Evolutionary conservation across 345 rosid species (phyloP).

Genomic region (Tarenaya hassleriana): DNA sequence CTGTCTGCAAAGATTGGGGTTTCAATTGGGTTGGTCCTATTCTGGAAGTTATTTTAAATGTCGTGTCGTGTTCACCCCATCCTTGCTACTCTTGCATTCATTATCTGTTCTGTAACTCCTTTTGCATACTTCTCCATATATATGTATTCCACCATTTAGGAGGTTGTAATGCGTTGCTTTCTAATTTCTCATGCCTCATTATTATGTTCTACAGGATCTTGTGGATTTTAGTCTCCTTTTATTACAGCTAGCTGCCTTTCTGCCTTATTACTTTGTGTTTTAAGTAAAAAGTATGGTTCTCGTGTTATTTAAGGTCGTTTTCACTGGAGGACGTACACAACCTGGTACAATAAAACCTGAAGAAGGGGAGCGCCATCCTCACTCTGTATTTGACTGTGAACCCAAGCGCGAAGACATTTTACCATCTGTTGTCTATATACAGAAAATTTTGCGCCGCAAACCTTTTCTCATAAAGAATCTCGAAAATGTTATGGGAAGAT

Average conservation of each 20-base stretch:
- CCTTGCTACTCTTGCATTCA: too few relatives aligned
- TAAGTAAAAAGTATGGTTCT: background rate
- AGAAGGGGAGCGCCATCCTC: constrained; percentile 95
- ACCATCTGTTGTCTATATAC: constrained; percentile 83
- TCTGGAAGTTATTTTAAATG: too few relatives aligned
- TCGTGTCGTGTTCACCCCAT: too few relatives aligned
- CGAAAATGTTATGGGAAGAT: constrained; percentile 86
- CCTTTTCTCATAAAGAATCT: constrained; percentile 97
- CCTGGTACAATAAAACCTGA: constrained; percentile 93
- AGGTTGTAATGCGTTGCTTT: too few relatives aligned
- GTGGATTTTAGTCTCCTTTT: background rate
- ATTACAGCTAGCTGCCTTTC: background rate
- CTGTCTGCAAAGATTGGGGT: too few relatives aligned
- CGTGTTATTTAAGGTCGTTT: constrained; percentile 61
- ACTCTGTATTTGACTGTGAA: constrained; percentile 83
- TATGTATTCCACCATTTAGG: too few relatives aligned
- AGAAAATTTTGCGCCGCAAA: constrained; percentile 80
- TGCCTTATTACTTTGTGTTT: background rate
- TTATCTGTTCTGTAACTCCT: too few relatives aligned
- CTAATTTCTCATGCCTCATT: too few relatives aligned
- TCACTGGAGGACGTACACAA: constrained; percentile 99
- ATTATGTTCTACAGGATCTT: background rate
- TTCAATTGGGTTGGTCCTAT: background rate
- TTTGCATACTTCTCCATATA: too few relatives aligned
- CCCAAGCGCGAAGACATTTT: constrained; percentile 71